Conservation (phyloP, 2,329 filamentous ascomycete genomes). For the Cladosporium austrohemisphaericum region DNA sequence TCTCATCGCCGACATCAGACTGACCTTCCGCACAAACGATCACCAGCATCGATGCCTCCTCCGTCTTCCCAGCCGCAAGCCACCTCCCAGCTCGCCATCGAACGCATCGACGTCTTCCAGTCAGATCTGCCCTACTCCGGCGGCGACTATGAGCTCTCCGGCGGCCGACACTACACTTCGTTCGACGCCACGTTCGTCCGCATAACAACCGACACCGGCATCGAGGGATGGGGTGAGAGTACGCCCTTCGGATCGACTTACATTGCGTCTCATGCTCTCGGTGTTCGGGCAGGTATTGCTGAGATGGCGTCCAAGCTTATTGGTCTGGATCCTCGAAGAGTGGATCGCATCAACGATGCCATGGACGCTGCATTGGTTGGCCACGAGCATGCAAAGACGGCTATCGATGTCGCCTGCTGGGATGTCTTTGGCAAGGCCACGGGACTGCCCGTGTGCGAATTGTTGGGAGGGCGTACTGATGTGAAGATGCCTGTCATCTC, state of each 20-base stretch:
- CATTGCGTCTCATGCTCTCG: constrained; percentile 25
- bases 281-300: constrained; percentile 26
- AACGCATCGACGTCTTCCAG: constrained; percentile 26
- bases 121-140: constrained; percentile 24
- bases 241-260: constrained; percentile 26
- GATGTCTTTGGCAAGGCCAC: constrained; percentile 26
- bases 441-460: constrained; percentile 26
- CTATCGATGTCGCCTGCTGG: constrained; percentile 25
- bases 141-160: constrained; percentile 21
- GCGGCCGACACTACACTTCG: constrained; percentile 21
- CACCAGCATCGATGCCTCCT: no score
- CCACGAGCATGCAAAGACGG: constrained; percentile 26
- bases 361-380: constrained; percentile 27
- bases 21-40: no score
- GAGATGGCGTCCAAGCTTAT: constrained; percentile 26
- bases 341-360: constrained; percentile 30
- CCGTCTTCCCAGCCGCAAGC: no score
- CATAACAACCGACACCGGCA: constrained; percentile 20
- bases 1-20: no score
- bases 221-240: constrained; percentile 30
- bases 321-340: constrained; percentile 26
- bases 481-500: constrained; percentile 14
- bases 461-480: constrained; percentile 26
- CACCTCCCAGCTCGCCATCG: neutral
- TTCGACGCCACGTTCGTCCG: constrained; percentile 30